Evolutionary conservation across 352 stramenopile species (phyloP), one percentile per base, ranked within the genome.

Genomic region (Globisporangium parvum): DNA sequence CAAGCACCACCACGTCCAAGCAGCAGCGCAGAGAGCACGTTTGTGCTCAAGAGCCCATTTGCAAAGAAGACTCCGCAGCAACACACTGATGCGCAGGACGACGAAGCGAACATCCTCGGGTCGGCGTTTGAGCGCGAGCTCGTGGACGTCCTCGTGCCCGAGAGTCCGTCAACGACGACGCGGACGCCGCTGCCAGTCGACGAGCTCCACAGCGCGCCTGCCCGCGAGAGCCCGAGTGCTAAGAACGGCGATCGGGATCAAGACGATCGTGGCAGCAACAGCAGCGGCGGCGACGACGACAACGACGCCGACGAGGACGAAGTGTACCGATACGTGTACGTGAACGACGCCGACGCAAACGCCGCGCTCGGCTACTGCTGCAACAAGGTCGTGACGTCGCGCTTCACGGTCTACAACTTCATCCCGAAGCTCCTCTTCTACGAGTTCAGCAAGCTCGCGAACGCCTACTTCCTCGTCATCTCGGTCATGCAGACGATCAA

Each of bases 391-490:
- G 87, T 92, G 44, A 97, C 91, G 28, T 95, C 87, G 47, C 88
- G 91, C 55, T 97, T 96, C 66, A 95, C 88, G 28, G 39, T 85
- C 33, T 96, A 91, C 66, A 96, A 93, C 57, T 97, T 97, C 55
- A 31, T 97, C 24, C 90, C 90, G 12, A 96, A 93, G 52, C 69
- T 97, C 53, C 73, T 97, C 21, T 95, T 92, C 48, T 95, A 93
- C 68, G 85, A 93, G 61, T 93, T 93, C 66, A 85, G 70, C 47
- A 96, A 97, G 60, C 71, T 97, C 47, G 92, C 92, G 44, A 98
- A 98, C 65, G 85, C 91, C 48, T 98, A 98, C 63, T 98, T 98
- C 59, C 71, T 98, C 10, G 59, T 97, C 44, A 96, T 98, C 51
- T 95, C 88, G 10, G 71, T 93, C 68, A 88, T 97, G 76, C 85